Evolutionary conservation across 495 filamentous ascomycete species (phyloP).

Genomic region (Podospora tetraspora): DNA sequence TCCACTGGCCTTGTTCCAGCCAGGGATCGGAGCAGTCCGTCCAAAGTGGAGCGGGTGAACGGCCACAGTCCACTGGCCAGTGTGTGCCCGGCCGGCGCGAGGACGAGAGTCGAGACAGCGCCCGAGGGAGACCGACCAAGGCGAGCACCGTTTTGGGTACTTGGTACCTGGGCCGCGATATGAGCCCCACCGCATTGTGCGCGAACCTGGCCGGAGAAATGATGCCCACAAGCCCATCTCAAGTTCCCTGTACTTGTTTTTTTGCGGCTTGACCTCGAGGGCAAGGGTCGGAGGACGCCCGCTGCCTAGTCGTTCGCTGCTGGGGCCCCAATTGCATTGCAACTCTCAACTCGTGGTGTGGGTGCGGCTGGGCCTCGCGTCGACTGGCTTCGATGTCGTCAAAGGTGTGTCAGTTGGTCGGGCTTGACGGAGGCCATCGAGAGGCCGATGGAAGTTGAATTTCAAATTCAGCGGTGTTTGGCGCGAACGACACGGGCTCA

Average conservation of each 20-base stretch:
- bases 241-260: not conserved
- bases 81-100: not conserved
- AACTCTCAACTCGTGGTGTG: not conserved
- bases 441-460: conserved; percentile 6
- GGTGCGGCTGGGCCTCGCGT: conserved; percentile 19
- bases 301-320: conserved; percentile 4
- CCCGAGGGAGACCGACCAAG: not conserved
- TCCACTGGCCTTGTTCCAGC: not conserved
- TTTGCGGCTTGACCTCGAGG: conserved; percentile 12
- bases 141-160: conserved; percentile 9
- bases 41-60: conserved; percentile 17
- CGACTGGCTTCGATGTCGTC: conserved; percentile 27
- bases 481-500: not conserved
- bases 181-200: not conserved
- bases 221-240: not conserved
- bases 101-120: conserved; percentile 20
- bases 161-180: not conserved
- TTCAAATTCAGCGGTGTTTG: conserved; percentile 6
- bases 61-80: conserved; percentile 16
- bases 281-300: conserved; percentile 25
- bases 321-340: conserved; percentile 10
- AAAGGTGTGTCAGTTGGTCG: conserved; percentile 18
- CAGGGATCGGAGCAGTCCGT: not conserved
- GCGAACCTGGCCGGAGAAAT: not conserved
- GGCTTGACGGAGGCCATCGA: conserved; percentile 6